These are phyloP conservation scores for Rhodosporidiobolus sp. DNA, from an alignment of 768 basidiomycete species.

Conservation along the genomic window DNA sequence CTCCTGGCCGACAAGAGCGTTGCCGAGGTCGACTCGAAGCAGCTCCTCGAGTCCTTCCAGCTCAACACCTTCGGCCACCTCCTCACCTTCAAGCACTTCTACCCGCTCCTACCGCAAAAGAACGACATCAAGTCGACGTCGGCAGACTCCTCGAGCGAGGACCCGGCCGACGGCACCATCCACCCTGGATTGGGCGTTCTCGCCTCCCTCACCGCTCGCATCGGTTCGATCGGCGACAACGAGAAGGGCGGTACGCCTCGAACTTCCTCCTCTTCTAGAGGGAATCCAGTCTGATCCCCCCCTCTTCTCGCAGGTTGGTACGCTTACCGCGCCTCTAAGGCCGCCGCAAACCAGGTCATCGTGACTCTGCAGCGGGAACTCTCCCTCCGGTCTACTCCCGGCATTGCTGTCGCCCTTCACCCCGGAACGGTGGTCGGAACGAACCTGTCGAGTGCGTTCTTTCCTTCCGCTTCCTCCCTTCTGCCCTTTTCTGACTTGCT, in stretches of 20 bases:
- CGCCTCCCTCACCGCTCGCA: conserved; percentile 50
- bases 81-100: conserved; percentile 53
- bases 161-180: conserved; percentile 49
- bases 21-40: conserved; percentile 43
- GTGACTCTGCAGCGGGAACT: conserved; percentile 51
- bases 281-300: not conserved
- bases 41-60: conserved; percentile 48
- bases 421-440: conserved; percentile 42
- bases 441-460: conserved; percentile 28
- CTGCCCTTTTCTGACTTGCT: not conserved
- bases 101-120: conserved; percentile 49
- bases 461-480: not conserved
- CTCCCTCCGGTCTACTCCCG: conserved; percentile 29
- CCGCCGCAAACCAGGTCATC: conserved; percentile 52
- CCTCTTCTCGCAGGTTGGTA: conserved; percentile 19
- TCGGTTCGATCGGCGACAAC: conserved; percentile 52
- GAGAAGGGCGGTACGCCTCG: conserved; percentile 45
- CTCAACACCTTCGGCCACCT: conserved; percentile 54
- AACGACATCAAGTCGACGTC: conserved; percentile 41
- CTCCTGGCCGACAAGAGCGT: conserved; percentile 53
- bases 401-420: conserved; percentile 40
- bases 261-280: conserved; percentile 20
- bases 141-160: conserved; percentile 34
- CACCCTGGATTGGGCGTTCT: conserved; percentile 45
- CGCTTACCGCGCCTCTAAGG: conserved; percentile 49